Conservation (phyloP, 495 filamentous ascomycete genomes). For the Podospora didyma region DNA sequence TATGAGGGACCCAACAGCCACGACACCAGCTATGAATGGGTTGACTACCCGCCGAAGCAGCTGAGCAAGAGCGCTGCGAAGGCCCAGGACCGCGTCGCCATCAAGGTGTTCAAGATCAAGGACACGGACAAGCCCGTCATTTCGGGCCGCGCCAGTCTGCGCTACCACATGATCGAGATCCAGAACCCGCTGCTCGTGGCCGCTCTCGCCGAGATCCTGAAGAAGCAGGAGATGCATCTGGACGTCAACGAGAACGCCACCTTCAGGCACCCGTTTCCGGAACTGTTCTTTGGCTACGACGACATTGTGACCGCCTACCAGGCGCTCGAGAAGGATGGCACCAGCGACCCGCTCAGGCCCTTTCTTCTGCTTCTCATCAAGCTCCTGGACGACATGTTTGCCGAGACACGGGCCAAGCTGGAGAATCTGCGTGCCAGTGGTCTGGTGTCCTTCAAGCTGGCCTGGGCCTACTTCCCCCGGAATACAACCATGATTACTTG, state of each 20-base stretch:
- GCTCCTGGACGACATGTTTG: slow-evolving; percentile 35
- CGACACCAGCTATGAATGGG: slow-evolving; percentile 27
- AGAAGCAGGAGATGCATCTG: slow-evolving; percentile 27
- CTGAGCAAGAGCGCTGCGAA: slow-evolving; percentile 29
- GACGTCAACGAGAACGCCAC: slow-evolving; percentile 28
- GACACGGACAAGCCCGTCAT: slow-evolving; percentile 31
- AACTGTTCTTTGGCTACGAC: slow-evolving; percentile 35
- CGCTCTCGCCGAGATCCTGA: slow-evolving; percentile 29
- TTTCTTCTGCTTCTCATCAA: slow-evolving; percentile 29
- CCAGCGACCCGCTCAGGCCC: slow-evolving; percentile 16
- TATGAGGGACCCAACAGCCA: slow-evolving; percentile 29
- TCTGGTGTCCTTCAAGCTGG: slow-evolving; percentile 30
- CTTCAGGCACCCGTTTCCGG: slow-evolving; percentile 32
- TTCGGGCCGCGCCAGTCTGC: slow-evolving; percentile 27
- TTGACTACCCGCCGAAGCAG: slow-evolving; percentile 36
- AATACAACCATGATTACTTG: slow-evolving; percentile 25
- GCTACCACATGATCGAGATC: slow-evolving; percentile 31
- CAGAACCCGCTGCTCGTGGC: slow-evolving; percentile 32
- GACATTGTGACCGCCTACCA: slow-evolving; percentile 24
- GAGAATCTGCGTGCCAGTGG: slow-evolving; percentile 22
- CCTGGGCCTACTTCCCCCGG: slow-evolving; percentile 36
- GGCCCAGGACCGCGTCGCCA: slow-evolving; percentile 33
- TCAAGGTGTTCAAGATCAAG: slow-evolving; percentile 39
- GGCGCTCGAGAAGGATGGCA: slow-evolving; percentile 4
- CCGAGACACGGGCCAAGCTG: slow-evolving; percentile 25